These are phyloP conservation scores for Whalleya microplaca DNA, from an alignment of 2,329 filamentous ascomycete genomes.

Conservation along the genomic window DNA sequence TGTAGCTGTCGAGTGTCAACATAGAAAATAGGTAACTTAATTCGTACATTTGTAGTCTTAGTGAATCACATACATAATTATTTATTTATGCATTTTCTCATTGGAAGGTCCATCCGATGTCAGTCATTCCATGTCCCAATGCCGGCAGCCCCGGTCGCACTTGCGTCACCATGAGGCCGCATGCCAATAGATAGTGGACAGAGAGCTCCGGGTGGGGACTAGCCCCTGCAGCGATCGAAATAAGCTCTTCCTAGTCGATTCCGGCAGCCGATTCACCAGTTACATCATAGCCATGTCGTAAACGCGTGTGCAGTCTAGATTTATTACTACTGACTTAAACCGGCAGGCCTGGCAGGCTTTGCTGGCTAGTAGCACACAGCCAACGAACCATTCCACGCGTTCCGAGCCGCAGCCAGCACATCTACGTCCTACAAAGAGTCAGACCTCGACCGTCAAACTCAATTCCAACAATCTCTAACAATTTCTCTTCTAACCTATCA, in stretches of 20 bases:
- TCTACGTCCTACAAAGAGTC: neutral
- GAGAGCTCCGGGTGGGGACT: neutral
- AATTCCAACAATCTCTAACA: no score
- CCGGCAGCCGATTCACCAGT: constrained; percentile 12
- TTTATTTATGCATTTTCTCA: no score
- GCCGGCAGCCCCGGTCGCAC: constrained; percentile 6
- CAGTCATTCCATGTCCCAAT: neutral
- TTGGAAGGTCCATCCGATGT: constrained; percentile 9
- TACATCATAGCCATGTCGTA: constrained; percentile 25
- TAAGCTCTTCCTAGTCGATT: constrained; percentile 3
- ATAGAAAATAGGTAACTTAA: no score
- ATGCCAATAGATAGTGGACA: neutral
- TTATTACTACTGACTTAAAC: constrained; percentile 4
- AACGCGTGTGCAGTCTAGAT: constrained; percentile 12
- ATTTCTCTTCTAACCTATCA: no score
- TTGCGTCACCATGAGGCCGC: constrained; percentile 15
- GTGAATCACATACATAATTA: no score
- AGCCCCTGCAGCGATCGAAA: constrained; percentile 4
- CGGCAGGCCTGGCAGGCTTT: constrained; percentile 2
- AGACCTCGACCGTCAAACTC: no score
- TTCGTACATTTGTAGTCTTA: no score
- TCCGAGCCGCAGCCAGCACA: no score
- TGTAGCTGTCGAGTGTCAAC: no score
- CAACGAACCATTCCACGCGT: neutral
- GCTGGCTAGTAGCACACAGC: neutral